Conservation (phyloP, 2,329 filamentous ascomycete species). For the Claviceps digitariae region DNA sequence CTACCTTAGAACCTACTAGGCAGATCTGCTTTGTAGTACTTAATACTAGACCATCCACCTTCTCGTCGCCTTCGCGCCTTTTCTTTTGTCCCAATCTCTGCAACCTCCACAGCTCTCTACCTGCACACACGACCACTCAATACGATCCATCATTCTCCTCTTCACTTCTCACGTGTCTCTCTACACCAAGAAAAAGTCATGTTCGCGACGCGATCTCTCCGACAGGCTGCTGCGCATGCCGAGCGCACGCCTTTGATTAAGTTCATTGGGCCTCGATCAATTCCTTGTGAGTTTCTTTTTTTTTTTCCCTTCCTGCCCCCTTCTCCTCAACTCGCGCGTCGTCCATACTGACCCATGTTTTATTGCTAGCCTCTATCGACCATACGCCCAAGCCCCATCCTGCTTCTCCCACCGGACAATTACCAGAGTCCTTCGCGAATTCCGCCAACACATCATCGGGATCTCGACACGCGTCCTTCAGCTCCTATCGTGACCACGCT, state of each 20-base stretch:
- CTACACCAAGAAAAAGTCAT: conserved; percentile 20
- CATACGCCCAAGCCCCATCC: conserved; percentile 63
- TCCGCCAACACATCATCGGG: conserved; percentile 16
- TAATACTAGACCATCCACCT: neutral
- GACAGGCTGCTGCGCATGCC: conserved; percentile 44
- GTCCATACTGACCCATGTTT: conserved; percentile 9
- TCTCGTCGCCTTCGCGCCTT: neutral
- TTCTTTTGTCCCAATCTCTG: neutral
- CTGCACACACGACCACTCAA: neutral
- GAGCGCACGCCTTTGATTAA: conserved; percentile 49
- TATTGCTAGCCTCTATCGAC: conserved; percentile 48
- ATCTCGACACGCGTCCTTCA: conserved; percentile 49
- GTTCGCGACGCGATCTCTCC: conserved; percentile 42
- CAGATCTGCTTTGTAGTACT: neutral
- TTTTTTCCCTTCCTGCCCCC: neutral
- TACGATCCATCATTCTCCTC: neutral
- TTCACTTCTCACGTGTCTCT: neutral
- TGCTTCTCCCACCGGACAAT: conserved; percentile 49
- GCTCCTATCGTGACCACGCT: conserved; percentile 62
- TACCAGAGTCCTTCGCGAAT: conserved; percentile 40
- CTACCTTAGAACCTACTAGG: neutral
- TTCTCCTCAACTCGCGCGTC: neutral
- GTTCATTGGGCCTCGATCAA: conserved; percentile 46
- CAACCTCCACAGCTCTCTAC: neutral
- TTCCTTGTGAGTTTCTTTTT: conserved; percentile 32